Evolutionary conservation across 306 rosid species (phyloP).

Genomic region (Senna siamea): DNA sequence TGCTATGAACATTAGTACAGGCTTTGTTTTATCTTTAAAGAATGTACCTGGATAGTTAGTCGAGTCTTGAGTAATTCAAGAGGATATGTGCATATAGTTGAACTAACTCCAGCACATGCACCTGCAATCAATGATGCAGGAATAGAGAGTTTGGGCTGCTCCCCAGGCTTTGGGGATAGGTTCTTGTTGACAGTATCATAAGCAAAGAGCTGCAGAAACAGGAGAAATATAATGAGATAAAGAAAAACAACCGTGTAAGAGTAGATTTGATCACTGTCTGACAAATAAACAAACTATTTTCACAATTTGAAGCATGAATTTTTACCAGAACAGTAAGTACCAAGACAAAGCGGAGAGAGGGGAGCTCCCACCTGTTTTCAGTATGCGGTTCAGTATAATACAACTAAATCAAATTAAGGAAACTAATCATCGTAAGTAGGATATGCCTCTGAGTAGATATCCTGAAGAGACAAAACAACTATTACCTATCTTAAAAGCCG

Average conservation of each 20-base stretch:
- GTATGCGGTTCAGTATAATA: neutral
- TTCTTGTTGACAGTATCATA: slow-evolving; percentile 89
- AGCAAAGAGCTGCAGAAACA: slow-evolving; percentile 84
- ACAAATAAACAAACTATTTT: neutral
- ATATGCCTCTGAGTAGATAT: neutral
- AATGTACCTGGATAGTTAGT: slow-evolving; percentile 82
- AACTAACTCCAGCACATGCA: slow-evolving; percentile 98
- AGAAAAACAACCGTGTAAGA: slow-evolving; percentile 1
- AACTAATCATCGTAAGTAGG: neutral
- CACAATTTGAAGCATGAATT: slow-evolving; percentile 24
- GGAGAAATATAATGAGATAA: slow-evolving; percentile 32
- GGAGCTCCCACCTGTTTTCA: neutral
- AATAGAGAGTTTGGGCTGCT: slow-evolving; percentile 66
- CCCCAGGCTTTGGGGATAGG: slow-evolving; percentile 76
- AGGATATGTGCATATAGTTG: slow-evolving; percentile 86
- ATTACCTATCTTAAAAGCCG: neutral
- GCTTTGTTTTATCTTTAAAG: neutral
- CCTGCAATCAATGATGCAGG: slow-evolving; percentile 96
- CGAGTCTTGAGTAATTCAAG: slow-evolving; percentile 94
- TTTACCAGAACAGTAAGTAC: slow-evolving; percentile 2
- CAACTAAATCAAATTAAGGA: slow-evolving; percentile 19
- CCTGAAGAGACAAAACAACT: neutral
- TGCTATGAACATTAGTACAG: slow-evolving; percentile 15
- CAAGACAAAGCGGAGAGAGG: neutral
- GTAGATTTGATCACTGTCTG: slow-evolving; percentile 10